Percentiles rank a stretch among this genome's conserved stretches.
Conservation (phyloP, 2,329 filamentous ascomycete genomes). For the Scolecobasidium constrictum region DNA sequence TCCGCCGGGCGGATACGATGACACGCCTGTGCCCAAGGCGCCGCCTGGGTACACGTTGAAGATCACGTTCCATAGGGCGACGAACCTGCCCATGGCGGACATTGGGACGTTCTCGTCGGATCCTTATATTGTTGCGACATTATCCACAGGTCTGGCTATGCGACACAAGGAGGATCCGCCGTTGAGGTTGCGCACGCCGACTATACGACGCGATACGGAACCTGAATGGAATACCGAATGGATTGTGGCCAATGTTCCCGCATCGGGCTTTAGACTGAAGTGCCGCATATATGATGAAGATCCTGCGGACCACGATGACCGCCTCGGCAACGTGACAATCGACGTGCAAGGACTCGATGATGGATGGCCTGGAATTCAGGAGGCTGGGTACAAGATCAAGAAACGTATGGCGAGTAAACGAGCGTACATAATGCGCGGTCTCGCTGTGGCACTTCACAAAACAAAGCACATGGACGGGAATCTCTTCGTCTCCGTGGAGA, state of each 20-base stretch:
- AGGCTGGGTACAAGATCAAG: constrained; percentile 59
- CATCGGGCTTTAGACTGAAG: constrained; percentile 72
- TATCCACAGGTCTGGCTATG: constrained; percentile 58
- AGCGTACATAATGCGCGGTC: constrained; percentile 64
- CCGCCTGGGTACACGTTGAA: constrained; percentile 74
- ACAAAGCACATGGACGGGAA: constrained; percentile 57
- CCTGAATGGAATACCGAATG: constrained; percentile 78
- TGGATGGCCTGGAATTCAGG: constrained; percentile 56
- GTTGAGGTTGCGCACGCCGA: constrained; percentile 63
- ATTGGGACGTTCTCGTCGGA: constrained; percentile 68
- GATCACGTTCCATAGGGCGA: constrained; percentile 72
- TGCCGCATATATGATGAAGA: constrained; percentile 87
- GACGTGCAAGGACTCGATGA: constrained; percentile 49
- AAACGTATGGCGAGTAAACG: constrained; percentile 81
- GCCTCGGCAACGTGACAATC: constrained; percentile 76
- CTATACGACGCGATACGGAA: constrained; percentile 58
- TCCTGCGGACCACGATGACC: constrained; percentile 72
- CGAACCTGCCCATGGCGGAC: constrained; percentile 74
- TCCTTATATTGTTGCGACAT: constrained; percentile 68
- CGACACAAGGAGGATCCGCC: constrained; percentile 80
- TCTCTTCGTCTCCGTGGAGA: constrained; percentile 62
- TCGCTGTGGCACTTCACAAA: constrained; percentile 51
- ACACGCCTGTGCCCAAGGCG: constrained; percentile 62
- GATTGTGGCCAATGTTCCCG: constrained; percentile 78
- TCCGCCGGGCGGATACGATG: constrained; percentile 69